phyloP scores from a whole-genome alignment of 2,329 filamentous ascomycete species.

The Colletotrichum brevisporum region DNA sequence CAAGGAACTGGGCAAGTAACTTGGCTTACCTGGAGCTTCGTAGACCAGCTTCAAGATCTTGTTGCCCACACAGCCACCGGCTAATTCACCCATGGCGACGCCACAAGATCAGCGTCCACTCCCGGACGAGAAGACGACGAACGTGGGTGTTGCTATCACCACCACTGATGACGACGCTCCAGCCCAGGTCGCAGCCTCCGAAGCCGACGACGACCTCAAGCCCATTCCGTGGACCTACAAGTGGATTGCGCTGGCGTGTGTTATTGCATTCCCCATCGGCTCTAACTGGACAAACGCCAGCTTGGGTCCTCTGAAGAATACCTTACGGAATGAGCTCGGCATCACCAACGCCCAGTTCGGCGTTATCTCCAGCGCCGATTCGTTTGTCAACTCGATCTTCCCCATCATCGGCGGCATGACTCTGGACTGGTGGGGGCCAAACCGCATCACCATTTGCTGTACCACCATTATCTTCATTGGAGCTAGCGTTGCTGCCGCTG shows the following conservation, averaged over 20 bases:
- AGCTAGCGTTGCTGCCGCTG: slow-evolving; percentile 42
- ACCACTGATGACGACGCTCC: neutral
- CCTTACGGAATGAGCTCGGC: slow-evolving; percentile 42
- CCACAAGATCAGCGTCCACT: slow-evolving; percentile 3
- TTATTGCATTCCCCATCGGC: slow-evolving; percentile 44
- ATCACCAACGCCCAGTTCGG: slow-evolving; percentile 45
- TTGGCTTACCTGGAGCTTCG: too few species aligned
- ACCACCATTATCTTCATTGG: slow-evolving; percentile 43
- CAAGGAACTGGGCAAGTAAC: too few species aligned
- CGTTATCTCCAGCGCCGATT: slow-evolving; percentile 44
- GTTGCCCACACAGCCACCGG: too few species aligned
- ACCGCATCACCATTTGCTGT: slow-evolving; percentile 43
- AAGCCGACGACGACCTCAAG: neutral
- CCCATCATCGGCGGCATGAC: slow-evolving; percentile 44
- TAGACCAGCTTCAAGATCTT: too few species aligned
- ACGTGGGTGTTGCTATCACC: neutral
- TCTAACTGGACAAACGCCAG: slow-evolving; percentile 43
- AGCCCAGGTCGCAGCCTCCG: neutral
- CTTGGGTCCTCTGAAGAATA: slow-evolving; percentile 44
- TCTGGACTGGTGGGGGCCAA: slow-evolving; percentile 45
- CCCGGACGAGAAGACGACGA: neutral
- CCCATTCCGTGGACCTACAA: slow-evolving; percentile 44
- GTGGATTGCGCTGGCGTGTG: slow-evolving; percentile 43
- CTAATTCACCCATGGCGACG: neutral
- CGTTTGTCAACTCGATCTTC: slow-evolving; percentile 45